Evolutionary conservation across 495 filamentous ascomycete genomes (phyloP).

Genomic region (Penicillium psychrofluorescens): DNA sequence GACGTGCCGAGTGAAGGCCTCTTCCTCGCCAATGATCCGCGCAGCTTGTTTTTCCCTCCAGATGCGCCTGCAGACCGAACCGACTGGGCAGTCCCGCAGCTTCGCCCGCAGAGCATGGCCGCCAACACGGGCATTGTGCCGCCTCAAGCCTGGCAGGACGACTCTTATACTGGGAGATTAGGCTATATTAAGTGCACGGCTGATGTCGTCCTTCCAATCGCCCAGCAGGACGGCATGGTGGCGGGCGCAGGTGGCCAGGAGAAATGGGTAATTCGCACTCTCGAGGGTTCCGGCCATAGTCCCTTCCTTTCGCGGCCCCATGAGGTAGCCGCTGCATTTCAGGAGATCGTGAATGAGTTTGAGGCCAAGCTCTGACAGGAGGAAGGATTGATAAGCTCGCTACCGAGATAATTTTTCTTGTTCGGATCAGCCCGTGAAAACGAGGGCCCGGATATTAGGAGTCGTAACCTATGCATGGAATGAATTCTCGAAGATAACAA

Average conservation of each 20-base stretch:
- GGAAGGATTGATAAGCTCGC: too few species aligned
- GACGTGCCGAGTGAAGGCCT: conserved; percentile 4
- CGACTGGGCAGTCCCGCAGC: conserved; percentile 5
- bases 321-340: conserved; percentile 2
- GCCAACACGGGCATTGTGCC: conserved; percentile 6
- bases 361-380: conserved; percentile 1
- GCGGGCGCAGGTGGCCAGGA: conserved; percentile 2
- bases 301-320: conserved; percentile 8
- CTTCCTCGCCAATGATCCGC: conserved; percentile 2
- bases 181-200: conserved; percentile 7
- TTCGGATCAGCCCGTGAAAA: too few species aligned
- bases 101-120: conserved; percentile 9
- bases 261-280: conserved; percentile 6
- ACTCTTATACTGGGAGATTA: conserved; percentile 1
- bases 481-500: too few species aligned
- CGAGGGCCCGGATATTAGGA: too few species aligned
- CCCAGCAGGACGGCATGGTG: conserved; percentile 4
- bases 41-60: conserved; percentile 2
- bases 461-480: too few species aligned
- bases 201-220: conserved; percentile 1
- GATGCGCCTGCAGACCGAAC: conserved; percentile 1
- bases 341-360: conserved; percentile 7
- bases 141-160: conserved; percentile 8
- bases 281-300: conserved; percentile 7
- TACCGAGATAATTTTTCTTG: too few species aligned